Evolutionary conservation across 352 stramenopile species (phyloP), one percentile per base, ranked within the genome.

Genomic region (Phytophthora cactorum): DNA sequence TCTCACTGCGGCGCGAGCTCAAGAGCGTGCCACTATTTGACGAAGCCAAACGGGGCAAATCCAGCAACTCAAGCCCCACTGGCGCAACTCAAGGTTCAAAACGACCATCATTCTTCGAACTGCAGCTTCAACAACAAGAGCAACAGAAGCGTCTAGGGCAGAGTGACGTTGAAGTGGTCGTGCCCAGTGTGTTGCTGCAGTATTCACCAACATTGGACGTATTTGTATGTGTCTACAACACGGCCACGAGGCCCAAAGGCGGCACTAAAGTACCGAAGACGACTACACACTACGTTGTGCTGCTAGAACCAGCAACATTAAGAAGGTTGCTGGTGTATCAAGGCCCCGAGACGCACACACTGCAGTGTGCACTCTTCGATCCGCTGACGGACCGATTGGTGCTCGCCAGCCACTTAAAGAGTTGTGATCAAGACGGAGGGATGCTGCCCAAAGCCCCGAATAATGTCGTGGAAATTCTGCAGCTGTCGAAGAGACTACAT

Each of bases 1-100:
- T 91, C 52, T 92, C 84, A 34, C 72, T 94, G 47, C 84, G 86
- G 1, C 74, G 86, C 3, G 82, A 94, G 72, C 78, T 94, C 61
- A 86, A 88, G 27, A 81, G 63, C 53, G 63, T 67, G 6, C 50
- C 64, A n/a, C 59, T 94, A 15, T 84, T 94, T 52, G 69, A 82
- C 28, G 52, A 67, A 43, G 52, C 14, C 0, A 31, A 59, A 3
- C 29, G 55, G 5, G 39, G 56, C 11, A 32, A n/a, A 22, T 29
- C 10, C 14, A 68, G 51, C 47, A 54, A 58, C 58, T 38, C 25
- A 31, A 34, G 43, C 6, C 14, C 44, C n/a, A 51, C 44, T 17
- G 25, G 22, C 10, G 32, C 36, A 61, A 55, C 32, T 36, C 56
- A 59, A 65, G 12, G 22, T 6, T 22, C 17, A 14, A 62, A 68